Conservation (phyloP, 1,284 basidiomycete genomes). For the Ganoderma meredithae region DNA sequence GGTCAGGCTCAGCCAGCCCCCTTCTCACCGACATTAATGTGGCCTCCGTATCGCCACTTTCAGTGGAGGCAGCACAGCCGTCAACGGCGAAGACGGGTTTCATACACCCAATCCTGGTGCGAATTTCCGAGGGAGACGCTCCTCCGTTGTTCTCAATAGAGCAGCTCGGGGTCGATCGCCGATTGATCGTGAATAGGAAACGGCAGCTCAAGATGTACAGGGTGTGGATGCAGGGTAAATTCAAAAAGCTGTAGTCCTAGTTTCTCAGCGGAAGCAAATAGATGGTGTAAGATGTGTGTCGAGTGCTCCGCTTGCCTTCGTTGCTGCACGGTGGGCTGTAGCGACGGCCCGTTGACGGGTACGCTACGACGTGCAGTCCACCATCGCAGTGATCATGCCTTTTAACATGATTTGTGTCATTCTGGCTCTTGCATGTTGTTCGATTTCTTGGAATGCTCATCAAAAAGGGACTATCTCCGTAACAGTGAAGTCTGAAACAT, state of each 20-base stretch:
- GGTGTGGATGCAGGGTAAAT: conserved; percentile 94
- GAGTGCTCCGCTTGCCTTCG: background rate
- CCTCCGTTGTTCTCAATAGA: conserved; percentile 71
- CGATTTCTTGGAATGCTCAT: too few relatives aligned
- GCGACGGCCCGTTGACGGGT: background rate
- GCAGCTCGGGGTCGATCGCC: conserved; percentile 86
- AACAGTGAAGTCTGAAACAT: too few relatives aligned
- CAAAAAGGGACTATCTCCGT: too few relatives aligned
- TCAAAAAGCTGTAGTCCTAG: conserved; percentile 56
- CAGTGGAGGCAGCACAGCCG: conserved; percentile 1
- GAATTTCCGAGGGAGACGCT: conserved; percentile 25
- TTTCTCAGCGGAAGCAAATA: too few relatives aligned
- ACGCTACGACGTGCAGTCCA: background rate
- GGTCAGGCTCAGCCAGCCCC: conserved; percentile 10
- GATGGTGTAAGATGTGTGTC: background rate
- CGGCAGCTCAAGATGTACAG: conserved; percentile 95
- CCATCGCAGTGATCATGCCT: background rate
- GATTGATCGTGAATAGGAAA: conserved; percentile 92
- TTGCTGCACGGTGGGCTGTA: too few relatives aligned
- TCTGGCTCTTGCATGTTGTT: too few relatives aligned
- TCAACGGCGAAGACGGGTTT: conserved; percentile 12
- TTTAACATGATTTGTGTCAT: background rate
- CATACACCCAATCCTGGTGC: conserved; percentile 32
- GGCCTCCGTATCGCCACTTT: conserved; percentile 14
- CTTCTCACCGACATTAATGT: conserved; percentile 18